Evolutionary conservation across 495 filamentous ascomycete species (phyloP), one percentile per base, ranked within the genome.

Genomic region (Neurospora sp.): DNA sequence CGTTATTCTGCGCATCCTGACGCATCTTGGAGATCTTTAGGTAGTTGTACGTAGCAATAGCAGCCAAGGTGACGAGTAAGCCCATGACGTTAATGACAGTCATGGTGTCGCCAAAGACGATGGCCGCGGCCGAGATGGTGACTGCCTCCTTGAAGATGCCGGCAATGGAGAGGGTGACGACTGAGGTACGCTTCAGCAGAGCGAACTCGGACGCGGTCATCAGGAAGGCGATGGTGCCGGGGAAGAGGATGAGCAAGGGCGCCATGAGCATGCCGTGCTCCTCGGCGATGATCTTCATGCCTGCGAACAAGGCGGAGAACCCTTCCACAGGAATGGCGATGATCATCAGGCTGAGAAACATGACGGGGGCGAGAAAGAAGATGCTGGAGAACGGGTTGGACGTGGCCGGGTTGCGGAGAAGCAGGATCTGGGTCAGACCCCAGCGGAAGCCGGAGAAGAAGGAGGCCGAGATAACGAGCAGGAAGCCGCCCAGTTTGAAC

Each of bases 71-170:
- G 40, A 98, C 88, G n/a, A 94, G 78, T 12, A 99, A 81, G 5
- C 96, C 96, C 5, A 90, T 88, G 0, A 98, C 81, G 77, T 99
- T 99, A 83, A 99, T 89, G 3, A 91, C 86, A 0, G 96, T 98
- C 74, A 99, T 88, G 70, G 87, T 88, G 78, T 99, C 96, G 76
- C 94, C 89, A 83, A 98, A 99, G 7, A 96, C 89, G 16, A 96
- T 80, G 22, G 92, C 92, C 0, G 96, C 96, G 2, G 93, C 93
- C 45, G 89, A 89, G 78, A 99, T 98, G 7, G 96, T 99, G 70
- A 99, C 90, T 12, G 97, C 96, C 83, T 99, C 96, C 82, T 99
- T 99, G 86, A 99, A 98, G 70, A 98, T 99, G 68, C 96, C 96
- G 75, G 94, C 96, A 71, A 99, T 98, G 69, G 91, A 94, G 69